Evolutionary conservation across 1,139 yeast species (phyloP).

Genomic region (Pichia sp.): DNA sequence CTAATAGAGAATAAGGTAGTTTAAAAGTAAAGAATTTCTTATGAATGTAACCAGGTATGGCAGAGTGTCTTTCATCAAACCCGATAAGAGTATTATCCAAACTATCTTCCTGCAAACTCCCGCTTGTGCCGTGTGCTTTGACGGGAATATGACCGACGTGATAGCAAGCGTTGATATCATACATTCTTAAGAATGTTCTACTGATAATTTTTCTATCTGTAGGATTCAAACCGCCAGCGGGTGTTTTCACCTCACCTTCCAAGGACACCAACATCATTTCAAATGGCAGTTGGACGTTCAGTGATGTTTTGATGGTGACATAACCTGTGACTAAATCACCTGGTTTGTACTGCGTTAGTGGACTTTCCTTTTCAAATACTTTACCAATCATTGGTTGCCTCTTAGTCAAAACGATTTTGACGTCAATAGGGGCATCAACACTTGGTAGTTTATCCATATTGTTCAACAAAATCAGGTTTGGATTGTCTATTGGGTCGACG

Average conservation of each 20-base stretch:
- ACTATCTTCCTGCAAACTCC: slow-evolving; percentile 9
- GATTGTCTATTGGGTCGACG: slow-evolving; percentile 20
- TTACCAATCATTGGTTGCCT: slow-evolving; percentile 34
- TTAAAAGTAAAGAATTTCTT: slow-evolving; percentile 49
- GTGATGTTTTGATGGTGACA: slow-evolving; percentile 43
- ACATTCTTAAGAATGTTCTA: slow-evolving; percentile 38
- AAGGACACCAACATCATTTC: slow-evolving; percentile 57
- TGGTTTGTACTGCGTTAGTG: slow-evolving; percentile 47
- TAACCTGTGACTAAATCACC: slow-evolving; percentile 58
- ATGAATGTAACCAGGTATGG: slow-evolving; percentile 45
- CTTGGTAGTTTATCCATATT: slow-evolving; percentile 35
- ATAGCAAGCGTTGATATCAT: slow-evolving; percentile 42
- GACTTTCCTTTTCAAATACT: slow-evolving; percentile 31
- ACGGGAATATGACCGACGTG: slow-evolving; percentile 32
- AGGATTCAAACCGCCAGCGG: slow-evolving; percentile 5
- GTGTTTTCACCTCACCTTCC: slow-evolving; percentile 41
- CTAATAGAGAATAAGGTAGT: slow-evolving; percentile 58
- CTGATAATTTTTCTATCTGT: slow-evolving; percentile 14
- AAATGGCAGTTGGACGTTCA: slow-evolving; percentile 43
- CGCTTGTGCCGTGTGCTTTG: slow-evolving; percentile 4
- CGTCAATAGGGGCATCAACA: slow-evolving; percentile 32
- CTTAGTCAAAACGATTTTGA: slow-evolving; percentile 38
- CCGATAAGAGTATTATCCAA: slow-evolving; percentile 53
- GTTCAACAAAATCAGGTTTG: slow-evolving; percentile 34
- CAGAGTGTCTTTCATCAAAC: slow-evolving; percentile 42